Evolutionary conservation across 108 stramenopile species (phyloP).

Genomic region (Seminavis robusta): DNA sequence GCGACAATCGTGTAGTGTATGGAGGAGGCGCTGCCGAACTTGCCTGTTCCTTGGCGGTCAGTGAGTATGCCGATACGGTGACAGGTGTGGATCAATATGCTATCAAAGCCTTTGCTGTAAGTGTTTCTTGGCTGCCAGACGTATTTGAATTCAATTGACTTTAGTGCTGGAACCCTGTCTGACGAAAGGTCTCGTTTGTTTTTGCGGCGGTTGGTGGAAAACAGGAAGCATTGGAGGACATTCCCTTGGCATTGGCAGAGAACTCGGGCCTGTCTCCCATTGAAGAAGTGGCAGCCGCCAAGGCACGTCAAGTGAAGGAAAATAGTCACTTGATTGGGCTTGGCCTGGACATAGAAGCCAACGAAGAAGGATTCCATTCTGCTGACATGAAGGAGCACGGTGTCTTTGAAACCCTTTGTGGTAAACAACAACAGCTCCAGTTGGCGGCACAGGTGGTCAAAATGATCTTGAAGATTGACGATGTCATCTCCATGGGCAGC

Average conservation of each 20-base stretch:
- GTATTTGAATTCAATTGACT: too few relatives aligned
- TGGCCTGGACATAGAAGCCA: conserved; percentile 60
- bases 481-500: conserved; percentile 86
- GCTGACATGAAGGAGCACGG: conserved; percentile 92
- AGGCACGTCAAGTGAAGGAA: conserved; percentile 90
- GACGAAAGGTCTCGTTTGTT: too few relatives aligned
- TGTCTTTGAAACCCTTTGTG: conserved; percentile 99
- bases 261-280: conserved; percentile 97
- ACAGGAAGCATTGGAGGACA: conserved; percentile 99
- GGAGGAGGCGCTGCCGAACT: conserved; percentile 99
- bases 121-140: too few relatives aligned
- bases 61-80: conserved; percentile 88
- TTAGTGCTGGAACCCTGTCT: too few relatives aligned
- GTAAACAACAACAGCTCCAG: conserved; percentile 98
- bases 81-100: conserved; percentile 98
- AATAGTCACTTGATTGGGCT: conserved; percentile 88
- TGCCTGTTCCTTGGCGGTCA: conserved; percentile 95
- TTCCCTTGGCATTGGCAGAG: conserved; percentile 99
- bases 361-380: conserved; percentile 60
- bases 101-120: conserved; percentile 97
- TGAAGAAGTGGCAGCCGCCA: conserved; percentile 94
- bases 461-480: conserved; percentile 99
- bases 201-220: too few relatives aligned
- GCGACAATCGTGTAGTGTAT: conserved; percentile 97
- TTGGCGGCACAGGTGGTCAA: conserved; percentile 99